These are phyloP conservation scores for Citrus cavaleriei DNA, from an alignment of 345 rosid species.

Conservation along the genomic window DNA sequence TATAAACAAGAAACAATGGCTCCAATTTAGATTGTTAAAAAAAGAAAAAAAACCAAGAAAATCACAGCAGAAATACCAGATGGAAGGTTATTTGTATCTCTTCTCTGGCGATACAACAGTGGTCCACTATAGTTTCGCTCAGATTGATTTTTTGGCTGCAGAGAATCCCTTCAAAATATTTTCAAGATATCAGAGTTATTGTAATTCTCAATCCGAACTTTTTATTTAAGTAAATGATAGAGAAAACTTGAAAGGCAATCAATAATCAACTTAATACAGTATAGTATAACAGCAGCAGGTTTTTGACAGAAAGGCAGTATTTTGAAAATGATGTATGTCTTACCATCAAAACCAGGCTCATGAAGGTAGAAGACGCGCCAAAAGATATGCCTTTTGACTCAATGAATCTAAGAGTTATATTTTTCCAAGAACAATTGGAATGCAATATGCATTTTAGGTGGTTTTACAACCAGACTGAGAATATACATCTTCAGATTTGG, in stretches of 20 bases:
- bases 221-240: conserved; percentile 9
- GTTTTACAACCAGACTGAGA: not conserved
- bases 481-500: not conserved
- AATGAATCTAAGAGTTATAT: not conserved
- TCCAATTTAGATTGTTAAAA: not conserved
- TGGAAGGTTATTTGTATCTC: conserved; percentile 56
- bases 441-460: not conserved
- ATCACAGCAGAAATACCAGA: conserved; percentile 35
- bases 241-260: not conserved
- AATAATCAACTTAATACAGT: not conserved
- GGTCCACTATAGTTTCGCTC: conserved; percentile 83
- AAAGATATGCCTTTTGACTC: not conserved
- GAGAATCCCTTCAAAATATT: conserved; percentile 56
- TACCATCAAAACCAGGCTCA: not conserved
- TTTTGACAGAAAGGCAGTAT: not conserved
- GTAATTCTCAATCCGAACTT: conserved; percentile 10
- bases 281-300: not conserved
- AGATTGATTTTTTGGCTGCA: conserved; percentile 47
- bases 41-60: conserved; percentile 18
- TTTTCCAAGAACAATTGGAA: not conserved
- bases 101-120: conserved; percentile 53
- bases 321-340: not conserved
- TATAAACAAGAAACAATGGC: conserved; percentile 6
- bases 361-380: too few relatives aligned
- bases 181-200: conserved; percentile 18